Conservation (phyloP, 192 early-diverging fungal species). For the Podila epicladia region DNA sequence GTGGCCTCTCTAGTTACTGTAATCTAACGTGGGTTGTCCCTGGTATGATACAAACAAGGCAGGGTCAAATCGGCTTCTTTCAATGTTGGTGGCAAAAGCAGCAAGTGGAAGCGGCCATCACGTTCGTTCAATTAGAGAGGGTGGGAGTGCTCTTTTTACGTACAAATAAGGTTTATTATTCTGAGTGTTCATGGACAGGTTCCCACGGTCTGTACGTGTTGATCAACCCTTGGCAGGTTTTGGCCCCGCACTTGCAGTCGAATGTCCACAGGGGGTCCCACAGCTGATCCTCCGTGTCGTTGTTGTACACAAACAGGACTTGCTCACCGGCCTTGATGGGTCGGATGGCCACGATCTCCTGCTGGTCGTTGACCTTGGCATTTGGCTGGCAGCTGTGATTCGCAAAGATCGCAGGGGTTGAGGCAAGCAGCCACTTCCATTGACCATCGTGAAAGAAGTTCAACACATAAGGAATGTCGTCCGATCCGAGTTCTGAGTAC, state of each 20-base stretch:
- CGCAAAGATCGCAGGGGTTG: slow-evolving; percentile 12
- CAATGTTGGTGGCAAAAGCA: too few relatives aligned
- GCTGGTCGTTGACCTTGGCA: neutral
- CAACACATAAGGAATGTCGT: neutral
- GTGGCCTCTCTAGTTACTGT: too few relatives aligned
- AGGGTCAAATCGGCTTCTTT: too few relatives aligned
- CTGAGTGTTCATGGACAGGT: neutral
- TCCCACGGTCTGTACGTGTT: slow-evolving; percentile 11
- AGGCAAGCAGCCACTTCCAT: slow-evolving; percentile 16
- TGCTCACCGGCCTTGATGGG: slow-evolving; percentile 10
- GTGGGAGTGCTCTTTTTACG: too few relatives aligned
- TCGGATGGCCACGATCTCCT: slow-evolving; percentile 14
- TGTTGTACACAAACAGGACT: slow-evolving; percentile 2
- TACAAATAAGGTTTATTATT: too few relatives aligned
- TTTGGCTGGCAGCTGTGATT: slow-evolving; percentile 12
- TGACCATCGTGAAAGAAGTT: neutral
- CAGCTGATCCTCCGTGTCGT: neutral
- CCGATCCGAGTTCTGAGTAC: slow-evolving; percentile 11
- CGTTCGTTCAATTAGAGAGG: too few relatives aligned
- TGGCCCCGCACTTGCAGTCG: slow-evolving; percentile 14
- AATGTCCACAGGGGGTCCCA: slow-evolving; percentile 24
- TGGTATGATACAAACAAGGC: too few relatives aligned
- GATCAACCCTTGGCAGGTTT: slow-evolving; percentile 9
- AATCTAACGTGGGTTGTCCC: too few relatives aligned
- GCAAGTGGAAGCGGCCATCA: too few relatives aligned